phyloP scores from a whole-genome alignment of 768 basidiomycete species.

The Suillus lakei region DNA sequence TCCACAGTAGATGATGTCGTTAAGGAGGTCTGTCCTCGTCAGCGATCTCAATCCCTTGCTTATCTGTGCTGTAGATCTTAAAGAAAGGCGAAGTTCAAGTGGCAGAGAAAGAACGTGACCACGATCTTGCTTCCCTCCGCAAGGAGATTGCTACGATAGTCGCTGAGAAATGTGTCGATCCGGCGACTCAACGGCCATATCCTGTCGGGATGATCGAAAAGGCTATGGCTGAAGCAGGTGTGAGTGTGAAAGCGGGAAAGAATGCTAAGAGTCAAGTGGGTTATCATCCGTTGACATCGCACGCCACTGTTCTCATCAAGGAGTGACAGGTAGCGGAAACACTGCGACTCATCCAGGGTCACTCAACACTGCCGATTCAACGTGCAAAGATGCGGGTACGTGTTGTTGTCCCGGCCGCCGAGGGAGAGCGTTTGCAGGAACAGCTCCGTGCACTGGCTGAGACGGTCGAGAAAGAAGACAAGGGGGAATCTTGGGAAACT shows the following conservation, averaged over 20 bases:
- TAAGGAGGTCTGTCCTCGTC: slow-evolving; percentile 63
- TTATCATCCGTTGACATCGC: background rate
- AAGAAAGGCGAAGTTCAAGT: slow-evolving; percentile 97
- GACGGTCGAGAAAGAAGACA: slow-evolving; percentile 84
- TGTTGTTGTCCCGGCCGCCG: slow-evolving; percentile 69
- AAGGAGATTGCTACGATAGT: slow-evolving; percentile 93
- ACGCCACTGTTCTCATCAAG: background rate
- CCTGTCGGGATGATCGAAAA: slow-evolving; percentile 97
- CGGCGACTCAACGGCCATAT: slow-evolving; percentile 85
- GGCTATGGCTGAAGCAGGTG: slow-evolving; percentile 94
- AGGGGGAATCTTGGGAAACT: slow-evolving; percentile 82
- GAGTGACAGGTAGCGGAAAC: slow-evolving; percentile 80
- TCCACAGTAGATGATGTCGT: slow-evolving; percentile 72
- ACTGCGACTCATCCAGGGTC: slow-evolving; percentile 80
- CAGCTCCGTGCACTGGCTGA: slow-evolving; percentile 76
- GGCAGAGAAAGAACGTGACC: slow-evolving; percentile 94
- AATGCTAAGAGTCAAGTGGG: slow-evolving; percentile 91
- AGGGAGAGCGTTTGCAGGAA: slow-evolving; percentile 71
- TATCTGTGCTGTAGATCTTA: slow-evolving; percentile 65
- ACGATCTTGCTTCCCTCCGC: slow-evolving; percentile 81
- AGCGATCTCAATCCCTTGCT: background rate
- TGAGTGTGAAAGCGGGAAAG: slow-evolving; percentile 87
- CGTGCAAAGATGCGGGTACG: slow-evolving; percentile 92
- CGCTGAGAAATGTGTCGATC: slow-evolving; percentile 95
- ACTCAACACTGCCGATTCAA: slow-evolving; percentile 89